phyloP scores from a whole-genome alignment of 2,329 filamentous ascomycete genomes.

The Claviceps purpurea region DNA sequence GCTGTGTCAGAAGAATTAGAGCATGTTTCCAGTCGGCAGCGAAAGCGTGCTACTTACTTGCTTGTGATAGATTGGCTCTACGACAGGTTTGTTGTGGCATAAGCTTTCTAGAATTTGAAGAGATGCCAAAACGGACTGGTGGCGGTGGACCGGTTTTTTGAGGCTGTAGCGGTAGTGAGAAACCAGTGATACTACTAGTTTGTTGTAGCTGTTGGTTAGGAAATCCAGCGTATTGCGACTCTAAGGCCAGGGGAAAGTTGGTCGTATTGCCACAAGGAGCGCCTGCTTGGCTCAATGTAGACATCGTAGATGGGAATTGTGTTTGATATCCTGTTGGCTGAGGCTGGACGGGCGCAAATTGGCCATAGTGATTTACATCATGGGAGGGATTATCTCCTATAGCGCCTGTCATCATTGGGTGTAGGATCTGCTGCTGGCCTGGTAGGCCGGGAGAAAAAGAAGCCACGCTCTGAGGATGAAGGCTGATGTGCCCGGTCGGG shows the following conservation, averaged over 20 bases:
- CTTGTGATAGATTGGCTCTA: slow-evolving; percentile 82
- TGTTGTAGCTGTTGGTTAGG: slow-evolving; percentile 33
- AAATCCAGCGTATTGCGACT: slow-evolving; percentile 46
- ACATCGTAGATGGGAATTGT: slow-evolving; percentile 17
- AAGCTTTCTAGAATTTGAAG: slow-evolving; percentile 59
- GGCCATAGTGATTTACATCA: slow-evolving; percentile 24
- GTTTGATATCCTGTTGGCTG: slow-evolving; percentile 52
- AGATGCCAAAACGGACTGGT: slow-evolving; percentile 76
- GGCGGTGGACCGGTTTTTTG: slow-evolving; percentile 57
- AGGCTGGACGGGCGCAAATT: slow-evolving; percentile 37
- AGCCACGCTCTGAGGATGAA: slow-evolving; percentile 24
- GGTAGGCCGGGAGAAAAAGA: slow-evolving; percentile 22
- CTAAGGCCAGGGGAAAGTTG: slow-evolving; percentile 44
- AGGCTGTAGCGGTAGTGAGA: slow-evolving; percentile 33
- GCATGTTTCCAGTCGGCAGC: background rate
- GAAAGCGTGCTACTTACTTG: slow-evolving; percentile 54
- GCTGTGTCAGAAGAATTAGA: slow-evolving; percentile 18
- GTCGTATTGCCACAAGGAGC: slow-evolving; percentile 34
- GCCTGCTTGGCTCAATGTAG: slow-evolving; percentile 35
- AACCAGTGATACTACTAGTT: slow-evolving; percentile 37
- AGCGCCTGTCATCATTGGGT: slow-evolving; percentile 36
- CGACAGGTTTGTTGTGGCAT: slow-evolving; percentile 76
- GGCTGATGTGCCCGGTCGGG: slow-evolving; percentile 21
- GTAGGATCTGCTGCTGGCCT: slow-evolving; percentile 24
- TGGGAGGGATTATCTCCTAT: slow-evolving; percentile 26